phyloP scores from a whole-genome alignment of 2,329 filamentous ascomycete species.

The Penicillium sp. region DNA sequence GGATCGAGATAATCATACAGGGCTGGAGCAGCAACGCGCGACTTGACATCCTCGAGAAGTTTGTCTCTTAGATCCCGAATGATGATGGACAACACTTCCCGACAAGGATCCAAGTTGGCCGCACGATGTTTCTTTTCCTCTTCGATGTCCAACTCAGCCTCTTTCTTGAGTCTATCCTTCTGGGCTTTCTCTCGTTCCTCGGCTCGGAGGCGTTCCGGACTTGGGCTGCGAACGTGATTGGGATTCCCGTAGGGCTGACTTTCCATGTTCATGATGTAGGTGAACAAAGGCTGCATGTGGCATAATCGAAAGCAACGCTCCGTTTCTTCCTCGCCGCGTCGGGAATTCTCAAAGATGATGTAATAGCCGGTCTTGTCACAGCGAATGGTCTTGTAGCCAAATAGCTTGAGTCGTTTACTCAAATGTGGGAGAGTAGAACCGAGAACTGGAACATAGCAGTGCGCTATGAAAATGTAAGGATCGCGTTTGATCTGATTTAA shows the following conservation, averaged over 20 bases:
- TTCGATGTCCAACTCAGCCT: constrained; percentile 79
- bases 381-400: constrained; percentile 75
- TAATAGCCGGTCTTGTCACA: constrained; percentile 87
- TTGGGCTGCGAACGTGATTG: constrained; percentile 56
- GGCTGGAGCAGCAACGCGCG: constrained; percentile 77
- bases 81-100: constrained; percentile 76
- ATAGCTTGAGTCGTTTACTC: constrained; percentile 83
- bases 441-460: constrained; percentile 82
- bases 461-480: constrained; percentile 89
- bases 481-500: constrained; percentile 69
- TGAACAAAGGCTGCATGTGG: constrained; percentile 83
- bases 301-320: constrained; percentile 76
- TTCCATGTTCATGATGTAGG: constrained; percentile 89
- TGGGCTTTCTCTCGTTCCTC: constrained; percentile 63
- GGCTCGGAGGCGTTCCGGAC: constrained; percentile 43
- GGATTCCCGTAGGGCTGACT: constrained; percentile 69
- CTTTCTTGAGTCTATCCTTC: constrained; percentile 63
- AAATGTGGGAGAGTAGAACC: constrained; percentile 83
- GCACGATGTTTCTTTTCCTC: constrained; percentile 87
- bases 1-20: constrained; percentile 83
- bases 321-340: constrained; percentile 74
- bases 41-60: constrained; percentile 83
- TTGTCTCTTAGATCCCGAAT: constrained; percentile 81
- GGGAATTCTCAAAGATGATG: constrained; percentile 80
- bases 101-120: constrained; percentile 84